Conservation (phyloP, 768 basidiomycete species). For the Cystobasidium onofrii region DNA sequence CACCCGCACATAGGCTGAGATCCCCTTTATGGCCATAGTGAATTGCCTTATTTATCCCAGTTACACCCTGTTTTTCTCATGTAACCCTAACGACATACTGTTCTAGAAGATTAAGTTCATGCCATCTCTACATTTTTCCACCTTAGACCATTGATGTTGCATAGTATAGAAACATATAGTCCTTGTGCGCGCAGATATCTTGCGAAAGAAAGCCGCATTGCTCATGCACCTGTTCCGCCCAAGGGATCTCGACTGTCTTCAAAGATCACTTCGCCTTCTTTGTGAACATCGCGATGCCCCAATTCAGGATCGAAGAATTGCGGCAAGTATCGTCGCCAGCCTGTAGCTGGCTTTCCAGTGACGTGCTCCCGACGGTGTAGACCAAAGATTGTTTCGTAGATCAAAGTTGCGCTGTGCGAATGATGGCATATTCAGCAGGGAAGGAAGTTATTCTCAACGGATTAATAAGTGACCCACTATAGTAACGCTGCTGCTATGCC, state of each 20-base stretch:
- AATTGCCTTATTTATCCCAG: no score
- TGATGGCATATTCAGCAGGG: background rate
- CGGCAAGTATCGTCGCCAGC: background rate
- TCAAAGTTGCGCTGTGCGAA: background rate
- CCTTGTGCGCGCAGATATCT: no score
- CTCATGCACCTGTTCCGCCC: no score
- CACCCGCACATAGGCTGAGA: background rate
- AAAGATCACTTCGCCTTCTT: background rate
- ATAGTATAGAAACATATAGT: no score
- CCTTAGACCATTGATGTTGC: no score
- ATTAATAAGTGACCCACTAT: background rate
- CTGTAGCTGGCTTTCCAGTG: background rate
- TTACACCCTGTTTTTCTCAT: no score
- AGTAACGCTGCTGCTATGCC: background rate
- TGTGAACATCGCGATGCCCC: slow-evolving; percentile 3
- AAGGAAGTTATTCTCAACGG: background rate
- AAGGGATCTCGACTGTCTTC: background rate
- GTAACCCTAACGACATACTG: no score
- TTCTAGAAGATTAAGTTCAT: no score
- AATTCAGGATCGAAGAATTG: slow-evolving; percentile 2
- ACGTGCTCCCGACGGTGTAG: background rate
- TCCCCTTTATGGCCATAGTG: background rate
- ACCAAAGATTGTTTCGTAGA: background rate
- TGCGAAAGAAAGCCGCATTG: no score
- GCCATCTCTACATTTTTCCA: no score